Evolutionary conservation across 495 filamentous ascomycete genomes (phyloP).

Genomic region (Xylaria scruposa): DNA sequence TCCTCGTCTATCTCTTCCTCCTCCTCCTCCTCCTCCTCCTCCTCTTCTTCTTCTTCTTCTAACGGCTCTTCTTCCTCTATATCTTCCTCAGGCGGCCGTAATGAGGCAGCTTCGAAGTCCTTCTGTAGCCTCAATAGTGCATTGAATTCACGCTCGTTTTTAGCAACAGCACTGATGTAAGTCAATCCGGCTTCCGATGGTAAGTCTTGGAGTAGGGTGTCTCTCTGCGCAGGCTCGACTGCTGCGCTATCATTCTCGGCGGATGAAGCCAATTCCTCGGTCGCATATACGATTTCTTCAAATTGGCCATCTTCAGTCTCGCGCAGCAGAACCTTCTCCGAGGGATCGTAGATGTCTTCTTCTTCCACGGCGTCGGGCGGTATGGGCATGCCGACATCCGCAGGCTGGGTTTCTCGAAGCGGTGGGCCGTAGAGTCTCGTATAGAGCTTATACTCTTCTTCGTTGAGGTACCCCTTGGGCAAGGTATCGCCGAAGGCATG

Average conservation of each 20-base stretch:
- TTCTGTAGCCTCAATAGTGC: slow-evolving; percentile 56
- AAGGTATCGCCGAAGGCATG: slow-evolving; percentile 78
- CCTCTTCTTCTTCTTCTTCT: slow-evolving; percentile 46
- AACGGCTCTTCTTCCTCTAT: slow-evolving; percentile 48
- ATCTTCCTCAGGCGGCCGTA: slow-evolving; percentile 54
- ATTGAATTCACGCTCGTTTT: slow-evolving; percentile 57
- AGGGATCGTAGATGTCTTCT: slow-evolving; percentile 27
- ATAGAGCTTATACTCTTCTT: slow-evolving; percentile 76
- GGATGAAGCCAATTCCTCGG: slow-evolving; percentile 29
- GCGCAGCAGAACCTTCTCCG: slow-evolving; percentile 51
- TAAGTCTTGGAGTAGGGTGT: slow-evolving; percentile 16
- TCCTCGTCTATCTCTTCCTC: slow-evolving; percentile 45
- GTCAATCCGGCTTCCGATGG: slow-evolving; percentile 36
- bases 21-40: slow-evolving; percentile 45
- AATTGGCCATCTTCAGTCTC: slow-evolving; percentile 64
- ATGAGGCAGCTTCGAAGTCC: slow-evolving; percentile 60
- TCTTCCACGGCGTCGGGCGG: slow-evolving; percentile 36
- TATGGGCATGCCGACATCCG: slow-evolving; percentile 62
- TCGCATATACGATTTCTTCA: slow-evolving; percentile 63
- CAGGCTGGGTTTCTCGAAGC: slow-evolving; percentile 58
- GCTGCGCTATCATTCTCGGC: slow-evolving; percentile 24
- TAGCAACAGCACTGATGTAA: slow-evolving; percentile 53
- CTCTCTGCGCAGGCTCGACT: background rate
- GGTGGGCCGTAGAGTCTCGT: slow-evolving; percentile 80
- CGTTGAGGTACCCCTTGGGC: slow-evolving; percentile 73